Evolutionary conservation across 371 early-diverging fungal genomes (phyloP).

Genomic region (Chytridium lagenaria): DNA sequence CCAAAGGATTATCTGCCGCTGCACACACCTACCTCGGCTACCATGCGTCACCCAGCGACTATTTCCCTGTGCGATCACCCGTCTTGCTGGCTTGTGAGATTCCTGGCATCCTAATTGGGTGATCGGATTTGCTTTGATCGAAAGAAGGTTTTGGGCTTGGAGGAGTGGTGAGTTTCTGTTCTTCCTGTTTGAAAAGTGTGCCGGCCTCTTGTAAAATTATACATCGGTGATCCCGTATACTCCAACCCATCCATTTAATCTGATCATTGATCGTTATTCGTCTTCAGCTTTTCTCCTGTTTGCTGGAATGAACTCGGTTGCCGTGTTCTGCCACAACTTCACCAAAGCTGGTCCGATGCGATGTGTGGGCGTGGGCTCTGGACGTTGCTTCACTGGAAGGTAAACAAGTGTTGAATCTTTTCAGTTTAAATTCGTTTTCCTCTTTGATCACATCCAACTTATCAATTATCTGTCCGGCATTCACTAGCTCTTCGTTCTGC

Average conservation of each 20-base stretch:
- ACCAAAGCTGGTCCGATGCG: background rate
- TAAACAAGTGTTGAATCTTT: background rate
- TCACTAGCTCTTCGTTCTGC: conserved; percentile 10
- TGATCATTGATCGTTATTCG: too few species aligned
- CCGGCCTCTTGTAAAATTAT: too few species aligned
- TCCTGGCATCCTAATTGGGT: conserved; percentile 6
- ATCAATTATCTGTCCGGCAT: background rate
- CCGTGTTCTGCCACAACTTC: conserved; percentile 17
- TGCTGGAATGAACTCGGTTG: conserved; percentile 12
- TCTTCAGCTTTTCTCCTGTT: conserved; percentile 12
- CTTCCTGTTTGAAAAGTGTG: too few species aligned
- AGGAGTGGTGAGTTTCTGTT: conserved; percentile 1
- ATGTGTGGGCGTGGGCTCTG: conserved; percentile 14
- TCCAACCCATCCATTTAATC: background rate
- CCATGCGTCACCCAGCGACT: background rate
- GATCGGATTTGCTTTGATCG: background rate
- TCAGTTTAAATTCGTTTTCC: background rate
- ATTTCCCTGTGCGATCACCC: conserved; percentile 13
- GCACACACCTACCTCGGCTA: background rate
- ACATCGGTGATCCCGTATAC: too few species aligned
- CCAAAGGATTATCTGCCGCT: background rate
- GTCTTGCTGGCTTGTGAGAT: conserved; percentile 7
- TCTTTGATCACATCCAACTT: background rate
- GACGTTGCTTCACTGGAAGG: conserved; percentile 22
- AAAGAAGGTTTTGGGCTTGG: conserved; percentile 11